Conservation (phyloP, 1,284 basidiomycete species). For the Cryptococcus maquisensis region DNA sequence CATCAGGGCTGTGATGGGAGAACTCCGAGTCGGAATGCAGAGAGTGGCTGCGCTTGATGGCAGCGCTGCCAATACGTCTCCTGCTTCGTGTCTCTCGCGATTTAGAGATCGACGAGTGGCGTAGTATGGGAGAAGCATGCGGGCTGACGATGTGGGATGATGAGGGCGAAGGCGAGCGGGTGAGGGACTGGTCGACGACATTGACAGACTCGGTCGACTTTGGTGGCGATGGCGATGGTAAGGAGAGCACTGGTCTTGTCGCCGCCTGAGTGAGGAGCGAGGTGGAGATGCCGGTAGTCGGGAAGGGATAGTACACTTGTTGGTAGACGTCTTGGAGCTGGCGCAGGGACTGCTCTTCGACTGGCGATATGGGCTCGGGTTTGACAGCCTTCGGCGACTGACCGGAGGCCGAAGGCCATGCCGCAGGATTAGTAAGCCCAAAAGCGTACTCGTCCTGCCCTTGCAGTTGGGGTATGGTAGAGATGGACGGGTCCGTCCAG, state of each 20-base stretch:
- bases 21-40: conserved; percentile 24
- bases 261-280: conserved; percentile 23
- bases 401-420: conserved; percentile 8
- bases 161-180: conserved; percentile 17
- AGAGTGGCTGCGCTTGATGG: conserved; percentile 12
- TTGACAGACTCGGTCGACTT: conserved; percentile 28
- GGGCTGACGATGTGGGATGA: conserved; percentile 17
- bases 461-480: neutral
- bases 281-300: conserved; percentile 26
- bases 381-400: conserved; percentile 5
- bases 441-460: conserved; percentile 15
- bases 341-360: conserved; percentile 1
- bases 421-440: conserved; percentile 8
- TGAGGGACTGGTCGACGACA: conserved; percentile 28
- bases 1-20: conserved; percentile 20
- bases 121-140: conserved; percentile 8
- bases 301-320: neutral
- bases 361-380: conserved; percentile 4
- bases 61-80: conserved; percentile 2
- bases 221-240: neutral
- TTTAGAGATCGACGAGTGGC: conserved; percentile 1
- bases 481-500: conserved; percentile 13
- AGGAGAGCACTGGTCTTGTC: too few species aligned
- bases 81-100: neutral
- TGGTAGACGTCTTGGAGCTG: conserved; percentile 7